These are phyloP conservation scores for Hypoxylon rubiginosum DNA, from an alignment of 2,329 filamentous ascomycete species.

Conservation along the genomic window DNA sequence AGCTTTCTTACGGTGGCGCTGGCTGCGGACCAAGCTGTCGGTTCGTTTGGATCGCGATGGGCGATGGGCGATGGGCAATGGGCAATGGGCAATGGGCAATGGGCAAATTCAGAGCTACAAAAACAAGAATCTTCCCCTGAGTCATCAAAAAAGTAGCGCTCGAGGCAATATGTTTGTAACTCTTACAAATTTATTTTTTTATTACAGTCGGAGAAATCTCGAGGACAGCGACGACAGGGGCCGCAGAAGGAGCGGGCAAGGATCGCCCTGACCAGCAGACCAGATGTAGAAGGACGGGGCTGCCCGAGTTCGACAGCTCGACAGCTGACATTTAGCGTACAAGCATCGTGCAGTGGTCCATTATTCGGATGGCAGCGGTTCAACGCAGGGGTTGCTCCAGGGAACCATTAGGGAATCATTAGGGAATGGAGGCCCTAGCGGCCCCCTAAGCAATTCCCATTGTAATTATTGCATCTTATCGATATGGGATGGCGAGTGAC, in stretches of 20 bases:
- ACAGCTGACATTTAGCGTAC: slow-evolving; percentile 30
- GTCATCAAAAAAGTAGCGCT: background rate
- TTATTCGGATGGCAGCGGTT: background rate
- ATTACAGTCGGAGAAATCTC: slow-evolving; percentile 20
- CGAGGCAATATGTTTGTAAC: slow-evolving; percentile 18
- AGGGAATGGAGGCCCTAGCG: slow-evolving; percentile 3
- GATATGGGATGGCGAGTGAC: slow-evolving; percentile 2
- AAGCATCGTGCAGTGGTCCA: slow-evolving; percentile 7
- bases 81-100: too few relatives aligned
- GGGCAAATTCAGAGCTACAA: background rate
- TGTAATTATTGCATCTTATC: slow-evolving; percentile 17
- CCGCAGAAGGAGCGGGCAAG: slow-evolving; percentile 14
- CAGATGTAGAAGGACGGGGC: slow-evolving; percentile 21
- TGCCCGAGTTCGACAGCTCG: slow-evolving; percentile 32
- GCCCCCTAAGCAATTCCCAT: slow-evolving; percentile 6
- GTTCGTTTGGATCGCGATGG: slow-evolving; percentile 4
- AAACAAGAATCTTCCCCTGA: background rate
- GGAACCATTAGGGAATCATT: background rate
- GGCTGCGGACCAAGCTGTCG: slow-evolving; percentile 5
- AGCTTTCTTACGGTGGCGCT: slow-evolving; percentile 5
- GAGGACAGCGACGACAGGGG: slow-evolving; percentile 16
- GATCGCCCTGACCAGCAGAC: slow-evolving; percentile 28
- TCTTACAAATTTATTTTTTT: slow-evolving; percentile 24
- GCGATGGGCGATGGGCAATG: too few relatives aligned
- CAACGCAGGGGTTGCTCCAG: slow-evolving; percentile 18